Evolutionary conservation across 2,329 filamentous ascomycete species (phyloP).

Genomic region (Colletotrichum lindemuthianum): DNA sequence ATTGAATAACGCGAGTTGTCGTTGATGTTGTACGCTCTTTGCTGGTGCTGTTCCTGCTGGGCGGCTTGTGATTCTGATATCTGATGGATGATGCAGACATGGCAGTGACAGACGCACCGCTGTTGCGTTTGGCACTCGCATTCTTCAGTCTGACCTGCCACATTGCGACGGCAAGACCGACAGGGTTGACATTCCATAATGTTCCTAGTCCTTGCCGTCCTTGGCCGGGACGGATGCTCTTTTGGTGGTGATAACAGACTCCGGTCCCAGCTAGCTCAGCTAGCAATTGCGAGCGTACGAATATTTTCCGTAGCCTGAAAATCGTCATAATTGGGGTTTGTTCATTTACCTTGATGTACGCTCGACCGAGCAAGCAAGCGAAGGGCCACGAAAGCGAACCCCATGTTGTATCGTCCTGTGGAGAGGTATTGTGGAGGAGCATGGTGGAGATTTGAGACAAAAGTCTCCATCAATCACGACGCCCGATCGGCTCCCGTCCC

Average conservation of each 20-base stretch:
- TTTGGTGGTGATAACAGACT: constrained; percentile 34
- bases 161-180: constrained; percentile 34
- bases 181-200: constrained; percentile 36
- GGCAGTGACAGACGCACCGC: constrained; percentile 25
- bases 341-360: constrained; percentile 26
- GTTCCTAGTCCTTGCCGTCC: constrained; percentile 32
- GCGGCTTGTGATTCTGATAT: constrained; percentile 30
- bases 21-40: constrained; percentile 5
- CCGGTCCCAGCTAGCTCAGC: background rate
- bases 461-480: constrained; percentile 34
- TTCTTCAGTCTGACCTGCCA: constrained; percentile 36
- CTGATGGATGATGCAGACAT: constrained; percentile 29
- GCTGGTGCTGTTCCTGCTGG: constrained; percentile 5
- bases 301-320: constrained; percentile 35
- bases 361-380: constrained; percentile 25
- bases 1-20: background rate
- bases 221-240: constrained; percentile 33
- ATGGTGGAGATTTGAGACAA: constrained; percentile 24
- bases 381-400: constrained; percentile 19
- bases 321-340: constrained; percentile 26
- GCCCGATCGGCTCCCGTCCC: constrained; percentile 21
- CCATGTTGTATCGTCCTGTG: constrained; percentile 31
- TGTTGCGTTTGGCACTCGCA: constrained; percentile 31
- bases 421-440: constrained; percentile 25
- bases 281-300: constrained; percentile 30